These are phyloP conservation scores for Passalora sequoiae DNA, from an alignment of 2,329 filamentous ascomycete genomes.

Conservation along the genomic window DNA sequence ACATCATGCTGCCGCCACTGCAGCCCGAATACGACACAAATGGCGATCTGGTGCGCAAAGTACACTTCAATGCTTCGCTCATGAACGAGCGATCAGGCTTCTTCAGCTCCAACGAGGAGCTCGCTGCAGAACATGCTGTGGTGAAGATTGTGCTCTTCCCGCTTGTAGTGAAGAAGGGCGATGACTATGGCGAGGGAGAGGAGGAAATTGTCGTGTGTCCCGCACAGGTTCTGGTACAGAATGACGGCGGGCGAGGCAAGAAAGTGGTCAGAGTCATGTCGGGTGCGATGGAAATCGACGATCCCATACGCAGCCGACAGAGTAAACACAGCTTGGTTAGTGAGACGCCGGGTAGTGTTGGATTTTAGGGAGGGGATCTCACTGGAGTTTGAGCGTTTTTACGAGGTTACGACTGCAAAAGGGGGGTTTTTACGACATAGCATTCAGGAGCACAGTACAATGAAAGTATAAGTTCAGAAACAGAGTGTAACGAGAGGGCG, in stretches of 20 bases:
- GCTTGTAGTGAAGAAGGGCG: constrained; percentile 90
- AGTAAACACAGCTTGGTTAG: constrained; percentile 31
- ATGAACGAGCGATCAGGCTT: constrained; percentile 89
- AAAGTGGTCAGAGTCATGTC: constrained; percentile 48
- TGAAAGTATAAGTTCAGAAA: no score
- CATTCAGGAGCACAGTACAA: no score
- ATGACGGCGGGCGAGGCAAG: constrained; percentile 36
- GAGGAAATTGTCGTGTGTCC: constrained; percentile 95
- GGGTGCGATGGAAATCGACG: constrained; percentile 46
- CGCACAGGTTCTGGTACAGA: constrained; percentile 76
- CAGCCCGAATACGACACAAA: constrained; percentile 93
- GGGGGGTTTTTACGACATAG: constrained; percentile 10
- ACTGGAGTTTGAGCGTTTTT: constrained; percentile 1
- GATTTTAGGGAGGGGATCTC: constrained; percentile 13
- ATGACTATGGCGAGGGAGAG: constrained; percentile 79
- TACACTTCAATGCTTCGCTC: constrained; percentile 83
- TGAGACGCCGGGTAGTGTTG: constrained; percentile 21
- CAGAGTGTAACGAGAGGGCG: constrained; percentile 4
- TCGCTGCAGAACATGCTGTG: constrained; percentile 69
- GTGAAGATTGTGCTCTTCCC: constrained; percentile 94
- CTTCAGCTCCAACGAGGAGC: constrained; percentile 66
- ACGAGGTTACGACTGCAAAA: background rate
- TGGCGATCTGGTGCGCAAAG: constrained; percentile 80
- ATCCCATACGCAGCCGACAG: constrained; percentile 25
- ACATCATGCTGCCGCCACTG: constrained; percentile 94